These are phyloP conservation scores for Blepharisma undulans DNA, from an alignment of 169 alveolate species.

Conservation along the genomic window DNA sequence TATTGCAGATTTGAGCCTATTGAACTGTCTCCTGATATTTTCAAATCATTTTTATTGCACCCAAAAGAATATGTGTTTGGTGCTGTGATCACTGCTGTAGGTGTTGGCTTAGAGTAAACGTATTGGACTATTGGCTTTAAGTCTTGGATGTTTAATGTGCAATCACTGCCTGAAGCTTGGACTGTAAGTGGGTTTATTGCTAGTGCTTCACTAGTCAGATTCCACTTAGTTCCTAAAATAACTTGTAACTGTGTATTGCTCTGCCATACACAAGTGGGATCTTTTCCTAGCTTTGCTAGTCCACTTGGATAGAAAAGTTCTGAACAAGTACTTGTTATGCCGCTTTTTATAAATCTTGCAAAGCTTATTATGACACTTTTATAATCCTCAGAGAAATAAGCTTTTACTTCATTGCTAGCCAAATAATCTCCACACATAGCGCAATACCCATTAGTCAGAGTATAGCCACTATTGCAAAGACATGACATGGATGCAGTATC, in stretches of 20 bases:
- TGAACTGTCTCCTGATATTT: neutral
- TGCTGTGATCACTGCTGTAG: neutral
- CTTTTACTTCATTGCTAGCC: neutral
- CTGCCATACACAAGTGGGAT: neutral
- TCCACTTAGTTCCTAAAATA: neutral
- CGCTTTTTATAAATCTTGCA: neutral
- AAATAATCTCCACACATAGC: neutral
- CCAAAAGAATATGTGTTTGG: neutral
- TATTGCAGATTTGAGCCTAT: neutral
- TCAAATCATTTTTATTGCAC: neutral
- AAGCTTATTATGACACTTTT: neutral
- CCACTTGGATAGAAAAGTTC: neutral
- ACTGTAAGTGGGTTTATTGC: neutral
- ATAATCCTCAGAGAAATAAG: constrained; percentile 15
- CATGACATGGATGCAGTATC: neutral
- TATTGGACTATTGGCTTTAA: neutral
- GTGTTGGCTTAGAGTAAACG: neutral
- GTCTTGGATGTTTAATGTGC: neutral
- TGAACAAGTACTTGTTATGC: neutral
- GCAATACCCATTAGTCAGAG: neutral
- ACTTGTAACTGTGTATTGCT: neutral
- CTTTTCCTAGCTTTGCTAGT: neutral
- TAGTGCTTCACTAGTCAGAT: neutral
- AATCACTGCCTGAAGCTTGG: neutral
- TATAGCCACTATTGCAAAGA: neutral